These are phyloP conservation scores for Sechiopsis laciniata DNA, from an alignment of 306 rosid genomes.

Conservation along the genomic window DNA sequence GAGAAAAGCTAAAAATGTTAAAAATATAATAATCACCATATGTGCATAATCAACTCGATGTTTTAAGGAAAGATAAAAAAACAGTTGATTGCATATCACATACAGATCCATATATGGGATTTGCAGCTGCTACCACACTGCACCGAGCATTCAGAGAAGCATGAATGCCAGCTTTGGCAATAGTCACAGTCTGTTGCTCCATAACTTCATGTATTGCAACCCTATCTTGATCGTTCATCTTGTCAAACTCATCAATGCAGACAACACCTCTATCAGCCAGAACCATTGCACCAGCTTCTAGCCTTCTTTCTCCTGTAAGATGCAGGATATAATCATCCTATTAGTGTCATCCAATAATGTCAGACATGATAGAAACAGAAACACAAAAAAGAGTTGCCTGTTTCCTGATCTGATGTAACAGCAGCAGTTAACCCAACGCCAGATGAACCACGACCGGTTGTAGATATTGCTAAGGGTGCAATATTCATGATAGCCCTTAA, in stretches of 20 bases:
- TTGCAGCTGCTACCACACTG: constrained; percentile 99
- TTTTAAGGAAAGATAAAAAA: background rate
- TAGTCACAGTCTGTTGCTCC: constrained; percentile 99
- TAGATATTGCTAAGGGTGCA: constrained; percentile 93
- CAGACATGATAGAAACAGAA: background rate
- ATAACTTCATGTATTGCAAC: constrained; percentile 98
- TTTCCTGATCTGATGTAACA: constrained; percentile 97
- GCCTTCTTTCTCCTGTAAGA: constrained; percentile 84
- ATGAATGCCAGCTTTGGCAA: constrained; percentile 98
- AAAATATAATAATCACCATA: background rate
- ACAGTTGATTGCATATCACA: constrained; percentile 26
- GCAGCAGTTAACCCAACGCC: constrained; percentile 99
- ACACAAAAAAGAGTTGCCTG: constrained; percentile 46
- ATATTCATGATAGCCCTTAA: constrained; percentile 91
- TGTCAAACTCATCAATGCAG: constrained; percentile 98
- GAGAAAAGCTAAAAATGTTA: constrained; percentile 9
- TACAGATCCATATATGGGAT: constrained; percentile 98
- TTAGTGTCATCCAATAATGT: constrained; percentile 13
- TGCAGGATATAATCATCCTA: constrained; percentile 21
- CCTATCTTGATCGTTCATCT: constrained; percentile 96
- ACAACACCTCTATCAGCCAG: constrained; percentile 99
- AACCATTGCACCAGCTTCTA: constrained; percentile 99
- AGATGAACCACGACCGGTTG: constrained; percentile 97
- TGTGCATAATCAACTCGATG: background rate
- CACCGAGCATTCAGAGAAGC: constrained; percentile 96